Percentiles rank a stretch among this genome's conserved stretches.
Conservation (phyloP, 805 yeast species). For the Tetrapisispora arboricola region DNA sequence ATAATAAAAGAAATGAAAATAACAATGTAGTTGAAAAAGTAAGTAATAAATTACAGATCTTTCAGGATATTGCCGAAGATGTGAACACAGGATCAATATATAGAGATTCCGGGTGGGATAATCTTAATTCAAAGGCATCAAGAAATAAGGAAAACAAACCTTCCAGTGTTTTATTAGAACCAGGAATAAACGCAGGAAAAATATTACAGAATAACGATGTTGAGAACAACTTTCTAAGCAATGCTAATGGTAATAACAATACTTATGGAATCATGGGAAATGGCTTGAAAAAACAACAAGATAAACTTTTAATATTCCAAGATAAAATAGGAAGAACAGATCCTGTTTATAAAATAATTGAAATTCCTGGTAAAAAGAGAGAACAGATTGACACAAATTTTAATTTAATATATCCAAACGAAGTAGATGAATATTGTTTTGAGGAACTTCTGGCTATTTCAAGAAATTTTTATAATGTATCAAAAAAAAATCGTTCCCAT, state of each 20-base stretch:
- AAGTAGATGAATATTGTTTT: slow-evolving; percentile 44
- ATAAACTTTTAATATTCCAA: slow-evolving; percentile 31
- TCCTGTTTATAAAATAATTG: slow-evolving; percentile 41
- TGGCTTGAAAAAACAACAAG: neutral
- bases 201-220: slow-evolving; percentile 32
- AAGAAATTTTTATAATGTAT: slow-evolving; percentile 27
- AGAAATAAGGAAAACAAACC: slow-evolving; percentile 56
- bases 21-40: slow-evolving; percentile 6
- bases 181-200: slow-evolving; percentile 38
- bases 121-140: slow-evolving; percentile 38
- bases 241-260: too few relatives aligned
- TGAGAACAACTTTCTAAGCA: too few relatives aligned
- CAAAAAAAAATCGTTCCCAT: neutral
- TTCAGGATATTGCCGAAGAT: slow-evolving; percentile 1
- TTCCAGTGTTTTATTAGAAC: slow-evolving; percentile 45
- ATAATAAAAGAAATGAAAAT: slow-evolving; percentile 8
- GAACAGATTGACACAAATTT: slow-evolving; percentile 54
- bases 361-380: slow-evolving; percentile 45
- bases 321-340: slow-evolving; percentile 29
- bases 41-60: slow-evolving; percentile 5
- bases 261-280: too few relatives aligned
- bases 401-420: slow-evolving; percentile 41
- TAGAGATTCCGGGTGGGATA: slow-evolving; percentile 33
- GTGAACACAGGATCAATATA: neutral
- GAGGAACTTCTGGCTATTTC: slow-evolving; percentile 54